Base-by-base conservation (phyloP, 768 basidiomycete genomes). In the Leucosporidium scottii region DNA sequence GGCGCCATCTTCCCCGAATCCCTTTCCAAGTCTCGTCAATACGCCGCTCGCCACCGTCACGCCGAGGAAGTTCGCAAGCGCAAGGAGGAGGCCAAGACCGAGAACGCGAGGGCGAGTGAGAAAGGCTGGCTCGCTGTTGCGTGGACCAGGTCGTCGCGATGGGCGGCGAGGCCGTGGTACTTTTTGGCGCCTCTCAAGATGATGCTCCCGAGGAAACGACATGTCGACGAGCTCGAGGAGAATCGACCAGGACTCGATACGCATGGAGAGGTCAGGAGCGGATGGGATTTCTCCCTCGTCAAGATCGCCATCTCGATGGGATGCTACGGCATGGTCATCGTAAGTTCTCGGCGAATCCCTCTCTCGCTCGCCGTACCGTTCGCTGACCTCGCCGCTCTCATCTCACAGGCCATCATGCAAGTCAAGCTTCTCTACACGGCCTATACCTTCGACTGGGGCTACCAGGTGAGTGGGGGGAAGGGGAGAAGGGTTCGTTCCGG, bases 1-100 rank as follows among this genome's bases (percentile, higher is more conserved):
- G 31, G 74, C 23, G 62, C 78, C 61, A 18, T 79, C 28, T 67
- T 82, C 17, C 81, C 81, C 27, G 81, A 82, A 72, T 49, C 47
- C 4, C 59, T 60, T 8, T 48, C 47, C 25, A 27, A 20, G 13
- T 44, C 17, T 18, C 44, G 59, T 3, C 59, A 49, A 20, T 18
- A 31, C 17, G 48, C n/a, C 12, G 59, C 59, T 8, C 59, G 59
- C 4, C n/a, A 30, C 15, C 47, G 59, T 4, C 59, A 60, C 28
- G 10, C 15, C 47, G 59, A 27, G 27, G 59, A 60, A 20, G 47
- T 30, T 1, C 25, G 7, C 2, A 47, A 25, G 8, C 15, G 48
- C 39, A 44, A 17, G 39, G 39, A 44, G 39, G 39, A 44, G 15
- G 39, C 39, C 39, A 44, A 44, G 39, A 8, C 8, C 8, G 39